These are phyloP conservation scores for Ustilago shanxiensis DNA, from an alignment of 1,284 basidiomycete genomes.

Conservation along the genomic window DNA sequence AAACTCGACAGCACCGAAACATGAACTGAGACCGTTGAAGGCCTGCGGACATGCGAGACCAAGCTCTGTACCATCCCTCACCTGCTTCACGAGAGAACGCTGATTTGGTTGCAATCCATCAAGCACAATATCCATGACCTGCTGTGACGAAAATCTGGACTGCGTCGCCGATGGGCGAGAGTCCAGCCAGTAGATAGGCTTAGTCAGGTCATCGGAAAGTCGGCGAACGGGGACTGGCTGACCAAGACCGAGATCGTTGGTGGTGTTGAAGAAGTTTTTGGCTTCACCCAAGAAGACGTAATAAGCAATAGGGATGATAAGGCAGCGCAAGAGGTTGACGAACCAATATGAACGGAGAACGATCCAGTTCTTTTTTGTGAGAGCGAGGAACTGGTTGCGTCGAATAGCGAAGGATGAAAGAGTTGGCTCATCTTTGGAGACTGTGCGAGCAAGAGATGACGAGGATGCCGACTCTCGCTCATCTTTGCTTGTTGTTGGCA, in stretches of 20 bases:
- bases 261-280: slow-evolving; percentile 47
- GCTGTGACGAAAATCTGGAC: slow-evolving; percentile 71
- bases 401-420: slow-evolving; percentile 30
- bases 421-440: slow-evolving; percentile 4
- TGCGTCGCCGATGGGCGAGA: slow-evolving; percentile 74
- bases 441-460: slow-evolving; percentile 12
- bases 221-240: slow-evolving; percentile 21
- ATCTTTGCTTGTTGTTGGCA: slow-evolving; percentile 19
- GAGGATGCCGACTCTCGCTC: slow-evolving; percentile 4
- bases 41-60: slow-evolving; percentile 78
- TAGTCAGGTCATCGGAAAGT: slow-evolving; percentile 20
- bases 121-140: slow-evolving; percentile 76
- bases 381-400: slow-evolving; percentile 33
- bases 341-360: slow-evolving; percentile 37
- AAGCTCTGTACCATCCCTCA: slow-evolving; percentile 69
- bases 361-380: slow-evolving; percentile 43
- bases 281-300: slow-evolving; percentile 77
- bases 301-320: slow-evolving; percentile 78
- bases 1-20: slow-evolving; percentile 80
- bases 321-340: slow-evolving; percentile 78
- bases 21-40: slow-evolving; percentile 79
- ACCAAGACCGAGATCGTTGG: slow-evolving; percentile 41
- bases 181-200: slow-evolving; percentile 38
- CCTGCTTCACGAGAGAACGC: slow-evolving; percentile 26
- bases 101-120: slow-evolving; percentile 50